A percentile compares a stretch with the other conserved stretches of the same genome.
These are phyloP conservation scores for Termitomyces sp. DNA, from an alignment of 768 basidiomycete genomes.

Conservation along the genomic window DNA sequence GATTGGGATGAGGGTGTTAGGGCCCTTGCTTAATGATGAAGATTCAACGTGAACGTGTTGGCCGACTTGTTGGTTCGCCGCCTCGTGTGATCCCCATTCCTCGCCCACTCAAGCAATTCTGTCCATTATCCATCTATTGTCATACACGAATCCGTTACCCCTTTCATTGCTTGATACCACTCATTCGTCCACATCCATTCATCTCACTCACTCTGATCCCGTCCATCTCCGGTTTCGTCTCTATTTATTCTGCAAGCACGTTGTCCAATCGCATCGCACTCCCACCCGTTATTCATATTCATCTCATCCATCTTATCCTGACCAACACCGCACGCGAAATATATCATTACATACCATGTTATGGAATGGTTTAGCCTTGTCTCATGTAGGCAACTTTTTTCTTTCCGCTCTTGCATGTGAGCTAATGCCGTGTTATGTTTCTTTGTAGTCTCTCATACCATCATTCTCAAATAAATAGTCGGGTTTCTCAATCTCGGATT, in stretches of 20 bases:
- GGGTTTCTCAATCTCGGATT: neutral
- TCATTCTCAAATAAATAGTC: neutral
- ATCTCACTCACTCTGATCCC: neutral
- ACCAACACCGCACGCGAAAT: neutral
- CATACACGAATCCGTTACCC: neutral
- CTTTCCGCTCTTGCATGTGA: neutral
- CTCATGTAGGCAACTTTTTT: neutral
- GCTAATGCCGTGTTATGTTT: neutral
- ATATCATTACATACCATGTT: neutral
- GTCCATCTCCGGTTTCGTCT: too few species aligned
- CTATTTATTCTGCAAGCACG: neutral
- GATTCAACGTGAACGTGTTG: neutral
- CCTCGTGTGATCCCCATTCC: neutral
- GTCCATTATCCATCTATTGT: neutral
- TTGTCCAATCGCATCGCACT: neutral
- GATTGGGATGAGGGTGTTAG: conserved; percentile 54
- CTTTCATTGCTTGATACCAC: conserved; percentile 2
- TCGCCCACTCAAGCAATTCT: neutral
- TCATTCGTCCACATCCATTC: neutral
- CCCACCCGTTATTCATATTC: neutral
- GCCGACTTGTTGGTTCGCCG: neutral
- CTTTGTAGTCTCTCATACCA: neutral
- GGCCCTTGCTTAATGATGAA: conserved; percentile 13
- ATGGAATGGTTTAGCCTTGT: neutral
- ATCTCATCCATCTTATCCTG: neutral